These are phyloP conservation scores for Malassezia psittaci DNA, from an alignment of 1,284 basidiomycete genomes.

Conservation along the genomic window DNA sequence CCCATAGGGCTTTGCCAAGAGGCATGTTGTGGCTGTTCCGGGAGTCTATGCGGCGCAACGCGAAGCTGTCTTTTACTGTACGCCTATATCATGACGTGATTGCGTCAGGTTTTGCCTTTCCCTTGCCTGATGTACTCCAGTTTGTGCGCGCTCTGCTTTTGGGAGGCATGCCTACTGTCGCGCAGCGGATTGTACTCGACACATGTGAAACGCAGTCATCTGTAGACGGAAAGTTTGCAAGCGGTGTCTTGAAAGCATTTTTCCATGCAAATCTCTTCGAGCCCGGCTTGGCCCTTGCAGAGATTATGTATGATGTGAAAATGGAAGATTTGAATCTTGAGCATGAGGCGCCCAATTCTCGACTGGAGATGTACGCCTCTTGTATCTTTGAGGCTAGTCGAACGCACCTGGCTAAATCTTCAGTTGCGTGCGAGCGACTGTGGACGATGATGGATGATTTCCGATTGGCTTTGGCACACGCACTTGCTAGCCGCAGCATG, in stretches of 20 bases:
- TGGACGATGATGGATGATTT: conserved; percentile 11
- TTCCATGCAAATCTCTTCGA: conserved; percentile 5
- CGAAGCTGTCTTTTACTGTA: conserved; percentile 6
- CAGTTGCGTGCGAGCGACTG: not conserved
- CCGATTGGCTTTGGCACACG: conserved; percentile 10
- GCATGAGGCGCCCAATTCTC: not conserved
- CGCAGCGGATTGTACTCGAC: conserved; percentile 8
- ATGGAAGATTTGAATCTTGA: not conserved
- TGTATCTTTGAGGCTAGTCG: conserved; percentile 8
- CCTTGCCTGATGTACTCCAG: not conserved
- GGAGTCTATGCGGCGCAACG: not conserved
- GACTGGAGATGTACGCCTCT: conserved; percentile 7
- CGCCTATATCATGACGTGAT: conserved; percentile 13
- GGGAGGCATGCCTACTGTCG: conserved; percentile 1
- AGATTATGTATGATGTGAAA: not conserved
- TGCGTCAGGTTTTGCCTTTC: conserved; percentile 1
- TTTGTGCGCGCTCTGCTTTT: conserved; percentile 6
- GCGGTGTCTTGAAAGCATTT: not conserved
- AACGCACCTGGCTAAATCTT: not conserved
- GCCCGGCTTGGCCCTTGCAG: not conserved
- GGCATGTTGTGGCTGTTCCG: conserved; percentile 5
- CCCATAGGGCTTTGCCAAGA: not conserved
- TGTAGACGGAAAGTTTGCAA: not conserved
- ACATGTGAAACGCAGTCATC: not conserved
- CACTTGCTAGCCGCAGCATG: not conserved